Percentiles rank a stretch among this genome's conserved stretches.
These are phyloP conservation scores for Backusella circina DNA, from an alignment of 192 early-diverging fungal genomes.

Conservation along the genomic window DNA sequence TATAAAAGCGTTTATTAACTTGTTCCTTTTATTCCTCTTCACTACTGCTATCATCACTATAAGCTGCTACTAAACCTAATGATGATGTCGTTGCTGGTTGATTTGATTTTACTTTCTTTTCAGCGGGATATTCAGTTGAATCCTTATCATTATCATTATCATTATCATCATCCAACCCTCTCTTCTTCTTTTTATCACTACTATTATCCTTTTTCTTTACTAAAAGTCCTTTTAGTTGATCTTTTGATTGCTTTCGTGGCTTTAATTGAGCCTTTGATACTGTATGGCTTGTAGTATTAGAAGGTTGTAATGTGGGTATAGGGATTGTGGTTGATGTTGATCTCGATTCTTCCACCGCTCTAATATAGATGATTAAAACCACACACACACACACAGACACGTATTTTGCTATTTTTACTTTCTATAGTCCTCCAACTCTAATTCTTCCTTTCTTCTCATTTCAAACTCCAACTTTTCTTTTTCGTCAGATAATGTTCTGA, in stretches of 20 bases:
- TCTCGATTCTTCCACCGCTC: slow-evolving; percentile 11
- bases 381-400: background rate
- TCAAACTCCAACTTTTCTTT: slow-evolving; percentile 42
- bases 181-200: background rate
- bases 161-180: background rate
- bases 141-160: background rate
- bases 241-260: background rate
- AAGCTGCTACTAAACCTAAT: slow-evolving; percentile 13
- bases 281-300: background rate
- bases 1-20: background rate
- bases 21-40: slow-evolving; percentile 13
- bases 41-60: slow-evolving; percentile 19
- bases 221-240: background rate
- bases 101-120: background rate
- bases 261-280: background rate
- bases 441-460: slow-evolving; percentile 37
- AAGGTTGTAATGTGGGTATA: background rate
- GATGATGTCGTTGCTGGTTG: background rate
- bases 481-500: slow-evolving; percentile 52
- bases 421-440: slow-evolving; percentile 47
- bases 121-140: background rate
- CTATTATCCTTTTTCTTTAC: slow-evolving; percentile 5
- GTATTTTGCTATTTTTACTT: slow-evolving; percentile 26
- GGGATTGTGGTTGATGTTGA: background rate
- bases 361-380: slow-evolving; percentile 4